Conservation (phyloP, 495 filamentous ascomycete genomes). For the Bathelium albidoporum region DNA sequence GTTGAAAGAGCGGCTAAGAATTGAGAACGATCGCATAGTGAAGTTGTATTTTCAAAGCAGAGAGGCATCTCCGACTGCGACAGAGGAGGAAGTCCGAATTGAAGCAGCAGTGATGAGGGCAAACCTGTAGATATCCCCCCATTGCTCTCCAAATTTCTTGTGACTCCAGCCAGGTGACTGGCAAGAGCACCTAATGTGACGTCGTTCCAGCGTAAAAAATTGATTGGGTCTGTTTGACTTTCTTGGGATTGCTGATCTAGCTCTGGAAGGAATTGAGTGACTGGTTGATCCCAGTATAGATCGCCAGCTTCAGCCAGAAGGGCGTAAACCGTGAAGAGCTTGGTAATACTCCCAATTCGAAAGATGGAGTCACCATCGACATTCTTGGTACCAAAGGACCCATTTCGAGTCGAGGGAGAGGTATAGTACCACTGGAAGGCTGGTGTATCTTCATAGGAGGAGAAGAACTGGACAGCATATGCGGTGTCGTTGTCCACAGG, state of each 20-base stretch:
- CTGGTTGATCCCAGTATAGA: slow-evolving; percentile 32
- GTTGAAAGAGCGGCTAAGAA: slow-evolving; percentile 44
- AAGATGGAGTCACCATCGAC: slow-evolving; percentile 38
- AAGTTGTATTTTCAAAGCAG: slow-evolving; percentile 8
- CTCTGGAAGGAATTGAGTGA: slow-evolving; percentile 48
- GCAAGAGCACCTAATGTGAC: slow-evolving; percentile 38
- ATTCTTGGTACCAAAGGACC: slow-evolving; percentile 24
- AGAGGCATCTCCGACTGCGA: slow-evolving; percentile 6
- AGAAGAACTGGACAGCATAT: slow-evolving; percentile 10
- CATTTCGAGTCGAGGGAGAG: slow-evolving; percentile 12
- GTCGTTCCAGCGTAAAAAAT: slow-evolving; percentile 34
- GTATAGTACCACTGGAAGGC: slow-evolving; percentile 24
- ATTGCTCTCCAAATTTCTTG: slow-evolving; percentile 28
- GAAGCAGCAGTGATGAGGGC: neutral
- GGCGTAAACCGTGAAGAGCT: slow-evolving; percentile 38
- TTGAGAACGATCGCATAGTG: slow-evolving; percentile 32
- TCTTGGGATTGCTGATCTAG: slow-evolving; percentile 22
- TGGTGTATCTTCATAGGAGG: neutral
- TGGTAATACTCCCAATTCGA: slow-evolving; percentile 41
- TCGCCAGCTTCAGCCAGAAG: slow-evolving; percentile 37
- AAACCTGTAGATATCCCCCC: neutral
- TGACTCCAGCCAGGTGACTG: slow-evolving; percentile 33
- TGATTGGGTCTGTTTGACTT: slow-evolving; percentile 14
- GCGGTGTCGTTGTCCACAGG: slow-evolving; percentile 8
- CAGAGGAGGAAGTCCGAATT: slow-evolving; percentile 12